Base-by-base conservation (phyloP, 257 asterid genomes). In the Asclepias syriaca region DNA sequence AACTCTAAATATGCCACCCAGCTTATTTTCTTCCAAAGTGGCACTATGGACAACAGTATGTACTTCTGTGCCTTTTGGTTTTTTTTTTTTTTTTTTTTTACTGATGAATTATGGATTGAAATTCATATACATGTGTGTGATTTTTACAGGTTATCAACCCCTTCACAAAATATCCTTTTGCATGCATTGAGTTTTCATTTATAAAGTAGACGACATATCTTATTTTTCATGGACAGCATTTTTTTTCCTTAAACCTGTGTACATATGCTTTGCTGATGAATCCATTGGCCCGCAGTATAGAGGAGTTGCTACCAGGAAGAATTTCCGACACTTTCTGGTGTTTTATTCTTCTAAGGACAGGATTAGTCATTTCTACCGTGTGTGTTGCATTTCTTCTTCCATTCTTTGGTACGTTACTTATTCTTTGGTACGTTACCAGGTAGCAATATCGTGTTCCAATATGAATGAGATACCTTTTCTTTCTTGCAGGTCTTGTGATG, bases 11-110 rank as follows among this genome's bases (percentile, higher is more conserved):
- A 68, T 90, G 87, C 96, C 96, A 32, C 32, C 84, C 1, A 43
- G 77, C 81, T 77, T 86, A 24, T 8, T 88, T 66, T 12, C 83
- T 76, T 87, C 96, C n/a, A 85, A 83, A 81, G 68, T 88, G 65
- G 96, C 98, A 58, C 16, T 92, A 10, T 92, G 98, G 98, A 90
- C 98, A 72, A 88, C 92, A 1, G 96, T 90, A 79, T 80, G 83
- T 57, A 64, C 46, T 53, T 32, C 21, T 56, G 18, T 54, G 14
- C 19, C 37, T 18, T 1, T 6, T 37, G 27, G 21, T 68, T 58
- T 0, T 56, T 43, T 67, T 24, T 58, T 24, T 58, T 1, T 34
- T 13, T 50, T 34, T 1, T 34, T 13, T 50, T 43, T 43, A 3
- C 34, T 40, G 32, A 40, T n/a, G 48, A 57, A 48, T 8, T 54